Conservation (phyloP, 768 basidiomycete species). For the Russula vinacea region DNA sequence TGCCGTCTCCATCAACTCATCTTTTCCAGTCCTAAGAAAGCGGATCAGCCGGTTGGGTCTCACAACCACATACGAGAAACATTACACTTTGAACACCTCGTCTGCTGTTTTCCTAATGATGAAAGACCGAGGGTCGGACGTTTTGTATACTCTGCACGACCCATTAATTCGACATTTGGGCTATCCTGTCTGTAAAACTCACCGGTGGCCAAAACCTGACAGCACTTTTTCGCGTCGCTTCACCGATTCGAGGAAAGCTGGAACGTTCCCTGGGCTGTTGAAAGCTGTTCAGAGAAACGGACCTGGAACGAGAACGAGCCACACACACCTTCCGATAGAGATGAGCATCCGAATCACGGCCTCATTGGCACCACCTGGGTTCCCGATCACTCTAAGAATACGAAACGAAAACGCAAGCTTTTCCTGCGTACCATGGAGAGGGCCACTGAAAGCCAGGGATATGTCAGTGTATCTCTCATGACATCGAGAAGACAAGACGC, state of each 20-base stretch:
- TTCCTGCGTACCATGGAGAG: slow-evolving; percentile 56
- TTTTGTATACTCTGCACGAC: slow-evolving; percentile 61
- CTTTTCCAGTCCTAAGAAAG: slow-evolving; percentile 66
- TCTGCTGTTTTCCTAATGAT: slow-evolving; percentile 88
- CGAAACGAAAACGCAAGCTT: too few relatives aligned
- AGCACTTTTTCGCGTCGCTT: slow-evolving; percentile 86
- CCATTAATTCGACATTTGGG: slow-evolving; percentile 4
- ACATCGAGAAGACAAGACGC: slow-evolving; percentile 35
- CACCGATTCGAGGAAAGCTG: slow-evolving; percentile 80
- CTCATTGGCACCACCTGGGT: slow-evolving; percentile 80
- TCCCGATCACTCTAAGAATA: background rate
- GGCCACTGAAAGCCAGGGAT: slow-evolving; percentile 47
- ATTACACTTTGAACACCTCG: slow-evolving; percentile 84
- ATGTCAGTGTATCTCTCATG: background rate
- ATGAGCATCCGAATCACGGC: slow-evolving; percentile 93
- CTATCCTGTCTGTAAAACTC: slow-evolving; percentile 29
- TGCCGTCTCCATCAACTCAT: slow-evolving; percentile 82
- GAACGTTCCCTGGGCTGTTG: slow-evolving; percentile 74
- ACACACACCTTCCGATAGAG: slow-evolving; percentile 74
- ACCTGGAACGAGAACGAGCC: background rate
- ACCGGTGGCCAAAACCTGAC: slow-evolving; percentile 88
- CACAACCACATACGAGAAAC: slow-evolving; percentile 31
- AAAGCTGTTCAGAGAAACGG: slow-evolving; percentile 2
- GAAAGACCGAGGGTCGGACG: slow-evolving; percentile 86
- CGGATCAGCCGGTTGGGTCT: slow-evolving; percentile 3